Percentiles rank a stretch among this genome's conserved stretches.
phyloP scores from a whole-genome alignment of 2,329 filamentous ascomycete genomes.

The Nakataea oryzae region DNA sequence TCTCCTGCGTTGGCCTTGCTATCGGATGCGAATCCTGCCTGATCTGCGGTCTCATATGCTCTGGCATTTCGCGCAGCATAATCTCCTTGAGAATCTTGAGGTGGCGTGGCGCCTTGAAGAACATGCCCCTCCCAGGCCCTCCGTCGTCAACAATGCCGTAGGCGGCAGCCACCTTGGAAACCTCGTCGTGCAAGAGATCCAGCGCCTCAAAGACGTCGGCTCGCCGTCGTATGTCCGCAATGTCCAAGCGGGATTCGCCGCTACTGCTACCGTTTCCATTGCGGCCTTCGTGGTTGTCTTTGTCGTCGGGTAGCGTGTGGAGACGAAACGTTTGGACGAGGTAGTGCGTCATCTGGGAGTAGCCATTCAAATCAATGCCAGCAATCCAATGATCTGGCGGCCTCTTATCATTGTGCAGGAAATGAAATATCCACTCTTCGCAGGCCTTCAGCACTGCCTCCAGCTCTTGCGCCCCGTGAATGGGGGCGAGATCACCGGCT shows the following conservation, averaged over 20 bases:
- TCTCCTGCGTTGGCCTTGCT: not conserved
- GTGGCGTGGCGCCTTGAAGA: constrained; percentile 12
- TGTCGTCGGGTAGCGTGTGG: constrained; percentile 5
- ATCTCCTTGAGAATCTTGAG: constrained; percentile 12
- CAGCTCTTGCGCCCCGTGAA: constrained; percentile 13
- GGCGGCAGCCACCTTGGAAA: constrained; percentile 6
- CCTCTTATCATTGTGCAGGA: too few species aligned
- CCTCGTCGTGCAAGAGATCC: constrained; percentile 8
- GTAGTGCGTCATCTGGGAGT: constrained; percentile 14
- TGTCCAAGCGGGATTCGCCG: constrained; percentile 14
- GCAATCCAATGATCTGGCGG: constrained; percentile 6
- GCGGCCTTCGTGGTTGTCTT: too few species aligned
- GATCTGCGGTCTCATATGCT: not conserved
- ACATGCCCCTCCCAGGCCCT: constrained; percentile 10
- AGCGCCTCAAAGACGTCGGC: constrained; percentile 13
- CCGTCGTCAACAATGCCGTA: constrained; percentile 11
- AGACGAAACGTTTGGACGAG: constrained; percentile 15
- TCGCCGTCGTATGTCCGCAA: constrained; percentile 10
- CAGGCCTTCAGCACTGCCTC: constrained; percentile 8
- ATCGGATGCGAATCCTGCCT: not conserved
- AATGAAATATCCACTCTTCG: constrained; percentile 10
- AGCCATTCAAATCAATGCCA: constrained; percentile 7
- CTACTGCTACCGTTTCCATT: not conserved
- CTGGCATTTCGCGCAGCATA: constrained; percentile 10
- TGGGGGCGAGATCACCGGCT: not conserved